Conservation (phyloP, 768 basidiomycete genomes). For the Russula sp. region DNA sequence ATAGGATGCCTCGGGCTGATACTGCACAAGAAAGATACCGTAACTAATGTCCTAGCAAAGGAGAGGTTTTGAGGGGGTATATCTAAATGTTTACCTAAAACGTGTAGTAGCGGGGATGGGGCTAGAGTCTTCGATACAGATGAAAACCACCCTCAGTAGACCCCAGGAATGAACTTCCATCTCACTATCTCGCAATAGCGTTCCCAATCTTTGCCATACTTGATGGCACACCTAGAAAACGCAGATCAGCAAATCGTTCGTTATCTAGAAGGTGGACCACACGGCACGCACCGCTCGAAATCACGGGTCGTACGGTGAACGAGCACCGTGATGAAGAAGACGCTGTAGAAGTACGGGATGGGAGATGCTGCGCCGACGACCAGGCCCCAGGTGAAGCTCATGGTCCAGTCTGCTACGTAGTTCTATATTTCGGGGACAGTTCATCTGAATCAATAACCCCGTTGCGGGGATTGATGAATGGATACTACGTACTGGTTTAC, state of each 20-base stretch:
- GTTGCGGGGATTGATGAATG: neutral
- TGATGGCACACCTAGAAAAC: conserved; percentile 58
- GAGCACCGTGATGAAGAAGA: conserved; percentile 93
- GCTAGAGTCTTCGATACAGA: neutral
- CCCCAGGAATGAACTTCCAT: conserved; percentile 84
- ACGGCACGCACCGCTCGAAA: conserved; percentile 71
- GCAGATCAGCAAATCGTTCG: conserved; percentile 14
- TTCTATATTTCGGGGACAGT: conserved; percentile 47
- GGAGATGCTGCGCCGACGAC: conserved; percentile 69
- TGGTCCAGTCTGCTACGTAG: conserved; percentile 90
- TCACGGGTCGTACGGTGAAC: conserved; percentile 89
- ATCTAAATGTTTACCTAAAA: neutral
- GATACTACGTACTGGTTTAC: conserved; percentile 74
- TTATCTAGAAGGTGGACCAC: neutral
- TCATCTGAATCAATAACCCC: neutral
- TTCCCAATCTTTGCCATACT: conserved; percentile 96
- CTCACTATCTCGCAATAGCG: conserved; percentile 83
- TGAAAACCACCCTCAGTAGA: conserved; percentile 55
- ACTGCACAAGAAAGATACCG: neutral
- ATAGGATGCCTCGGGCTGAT: neutral
- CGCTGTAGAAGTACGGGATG: conserved; percentile 95
- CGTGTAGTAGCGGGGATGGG: neutral
- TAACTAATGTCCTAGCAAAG: neutral
- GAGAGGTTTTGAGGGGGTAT: neutral
- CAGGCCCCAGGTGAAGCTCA: conserved; percentile 83